Conservation (phyloP, 2,329 filamentous ascomycete species). For the Paramyrothecium roridum region DNA sequence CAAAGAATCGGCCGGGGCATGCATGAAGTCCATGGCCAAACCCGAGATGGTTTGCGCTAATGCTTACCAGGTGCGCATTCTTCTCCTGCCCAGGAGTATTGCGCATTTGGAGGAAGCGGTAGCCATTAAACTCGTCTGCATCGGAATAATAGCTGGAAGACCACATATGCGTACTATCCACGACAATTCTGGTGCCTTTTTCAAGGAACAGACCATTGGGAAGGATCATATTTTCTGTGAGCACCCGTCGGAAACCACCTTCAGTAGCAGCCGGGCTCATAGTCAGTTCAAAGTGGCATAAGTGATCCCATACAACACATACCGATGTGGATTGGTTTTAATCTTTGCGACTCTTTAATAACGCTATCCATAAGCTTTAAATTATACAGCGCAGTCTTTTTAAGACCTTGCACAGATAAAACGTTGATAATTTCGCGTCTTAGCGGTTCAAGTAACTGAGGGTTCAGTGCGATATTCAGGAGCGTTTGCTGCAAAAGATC, state of each 20-base stretch:
- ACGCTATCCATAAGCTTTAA: constrained; percentile 46
- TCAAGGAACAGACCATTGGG: constrained; percentile 8
- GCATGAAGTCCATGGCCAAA: constrained; percentile 55
- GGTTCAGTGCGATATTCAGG: constrained; percentile 33
- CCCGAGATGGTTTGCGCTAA: constrained; percentile 41
- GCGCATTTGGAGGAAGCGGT: constrained; percentile 38
- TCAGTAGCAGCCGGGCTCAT: neutral
- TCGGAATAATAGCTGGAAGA: neutral
- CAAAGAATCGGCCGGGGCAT: constrained; percentile 52
- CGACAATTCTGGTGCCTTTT: constrained; percentile 1
- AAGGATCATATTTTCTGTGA: constrained; percentile 5
- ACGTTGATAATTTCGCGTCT: constrained; percentile 33
- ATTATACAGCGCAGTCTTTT: constrained; percentile 37
- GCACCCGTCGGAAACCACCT: constrained; percentile 3
- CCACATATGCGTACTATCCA: constrained; percentile 2
- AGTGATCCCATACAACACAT: constrained; percentile 1
- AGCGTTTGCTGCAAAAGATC: constrained; percentile 15
- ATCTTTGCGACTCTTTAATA: constrained; percentile 47
- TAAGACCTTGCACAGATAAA: constrained; percentile 29
- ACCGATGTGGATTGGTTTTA: constrained; percentile 36
- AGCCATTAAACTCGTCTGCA: constrained; percentile 33
- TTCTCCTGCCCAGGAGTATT: constrained; percentile 27
- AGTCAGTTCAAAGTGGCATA: neutral
- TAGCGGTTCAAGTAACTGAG: constrained; percentile 30
- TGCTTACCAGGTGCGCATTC: constrained; percentile 41